Evolutionary conservation across 75 land plant genomes (phyloP), one percentile per base, ranked within the genome.

Genomic region (Pinus tabuliformis): DNA sequence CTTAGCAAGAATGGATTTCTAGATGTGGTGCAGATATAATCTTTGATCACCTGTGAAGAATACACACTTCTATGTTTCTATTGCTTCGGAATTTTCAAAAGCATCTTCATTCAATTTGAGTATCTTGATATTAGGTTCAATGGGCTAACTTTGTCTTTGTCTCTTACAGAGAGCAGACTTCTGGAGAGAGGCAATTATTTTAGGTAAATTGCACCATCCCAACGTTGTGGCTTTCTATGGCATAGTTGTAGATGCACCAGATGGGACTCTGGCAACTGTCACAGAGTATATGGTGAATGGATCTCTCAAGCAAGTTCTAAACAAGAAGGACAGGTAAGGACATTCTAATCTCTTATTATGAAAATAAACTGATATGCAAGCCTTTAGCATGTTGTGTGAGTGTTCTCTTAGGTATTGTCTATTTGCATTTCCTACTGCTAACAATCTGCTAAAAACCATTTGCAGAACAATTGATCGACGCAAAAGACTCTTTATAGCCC

Each of bases 201-300:
- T 85, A 11, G 71, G 77, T 52, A 54, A 83, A 57, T 74, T 85
- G 45, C 87, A 85, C 33, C 87, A 85, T 83, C 87, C 87, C 24
- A 85, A 85, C 63, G 87, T 85, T 39, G 87, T 85, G 76, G 87
- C 87, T 16, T 85, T 85, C 56, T 85, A 85, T 79, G 87, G 87
- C 12, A 61, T 85, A 52, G 87, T 85, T 8, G 59, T 58, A 61
- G 86, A 85, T 72, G 84, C 86, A 17, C 86, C 86, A 28, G 87
- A 81, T 54, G 86, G 86, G 4, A 85, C 86, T 17, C 45, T 85
- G 22, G 87, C 87, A 33, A 85, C 87, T 45, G 87, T 85, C 45
- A 85, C 87, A 36, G 87, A 85, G 54, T 85, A 72, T 71, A 85
- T 85, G 87, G 87, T 83, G 16, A 85, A 85, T 79, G 87, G 87